Evolutionary conservation across 1,284 basidiomycete species (phyloP), one percentile per base, ranked within the genome.

Genomic region (Leccinum fallax): DNA sequence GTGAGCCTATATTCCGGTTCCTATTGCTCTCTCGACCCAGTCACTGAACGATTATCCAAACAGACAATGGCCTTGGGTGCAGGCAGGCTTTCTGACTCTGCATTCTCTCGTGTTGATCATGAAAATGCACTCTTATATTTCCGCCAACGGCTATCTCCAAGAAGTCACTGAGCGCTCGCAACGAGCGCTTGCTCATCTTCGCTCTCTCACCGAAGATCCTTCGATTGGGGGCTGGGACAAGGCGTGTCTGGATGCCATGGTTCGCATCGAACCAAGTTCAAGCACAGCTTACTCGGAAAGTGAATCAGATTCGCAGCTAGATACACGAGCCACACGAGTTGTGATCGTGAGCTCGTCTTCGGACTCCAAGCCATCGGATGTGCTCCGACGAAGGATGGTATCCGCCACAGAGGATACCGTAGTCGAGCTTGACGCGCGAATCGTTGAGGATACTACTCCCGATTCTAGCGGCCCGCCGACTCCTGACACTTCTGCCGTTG

Each of bases 61-160:
- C 66, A 89, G 93, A 58, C 85, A 95, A 67, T 98, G 95, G 96
- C 95, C 94, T 43, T 98, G 97, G 96, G 96, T 98, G 2, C 97
- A 99, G 76, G 94, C 94, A 0, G 96, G 96, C 8, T 98, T 95
- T 78, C 82, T 98, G 58, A 96, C 95, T 0, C 78, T 98, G n/a
- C 97, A 96, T 75, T 87, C 90, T 13, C 79, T 97, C 8, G 89
- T 88, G 61, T 91, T 97, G 89, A 86, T 97, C 68, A 97, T 97
- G 95, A 97, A 97, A 76, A 87, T 97, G 82, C 95, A 98, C 78
- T 97, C 95, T 16, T 99, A 98, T 77, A 87, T 94, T 77, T 85
- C 88, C 30, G 86, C 92, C 60, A 98, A 98, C 72, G 94, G 96
- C 5, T 87, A 92, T 71, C 86, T 98, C 54, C 86, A 92, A 63